Evolutionary conservation across 192 early-diverging fungal genomes (phyloP), one percentile per base, ranked within the genome.

Genomic region (Nowakowskiella sp.): DNA sequence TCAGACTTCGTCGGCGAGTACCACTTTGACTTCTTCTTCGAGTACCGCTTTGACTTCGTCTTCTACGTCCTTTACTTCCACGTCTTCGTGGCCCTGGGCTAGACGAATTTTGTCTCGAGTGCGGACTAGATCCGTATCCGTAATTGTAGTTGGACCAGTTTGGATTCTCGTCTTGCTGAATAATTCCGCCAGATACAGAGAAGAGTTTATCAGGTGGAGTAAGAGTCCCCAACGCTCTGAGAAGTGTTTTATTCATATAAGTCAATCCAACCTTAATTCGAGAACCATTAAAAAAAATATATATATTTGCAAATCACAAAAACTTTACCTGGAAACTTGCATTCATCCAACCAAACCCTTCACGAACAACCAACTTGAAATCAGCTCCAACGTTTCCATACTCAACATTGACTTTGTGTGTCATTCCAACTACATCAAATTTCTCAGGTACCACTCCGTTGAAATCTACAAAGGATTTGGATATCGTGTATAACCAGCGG

Each of bases 311-410:
- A 4, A 32, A 43, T 0, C 6, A 58, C 47, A 30, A 16, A 53
- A 44, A 6, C 32, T 51, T 10, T 54, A 78, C 72, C 58, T 79
- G 68, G 48, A 64, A 66, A 56, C 68, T 72, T 4, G 92, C 87
- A 55, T 97, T 97, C 94, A 97, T 97, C 94, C 94, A 97, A 8
- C 94, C 94, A 68, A 97, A 97, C 9, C 94, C 94, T 72, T 97
- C 94, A 4, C 89, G 78, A 0, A 90, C 86, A 19, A 97, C 85
- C 62, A 77, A 88, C 66, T 90, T 87, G 73, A 97, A 97, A 60
- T 96, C 93, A 0, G 78, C 66, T 2, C 95, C 95, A 0, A 97
- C 92, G 51, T 94, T 94, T 27, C 94, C 94, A 51, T 97, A 97
- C 70, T 99, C 95, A 8, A 97, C 93, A 45, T 94, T 67, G 21